A percentile compares a stretch with the other conserved stretches of the same genome.
These are phyloP conservation scores for Pythium dissotocum DNA, from an alignment of 352 stramenopile species.

Conservation along the genomic window DNA sequence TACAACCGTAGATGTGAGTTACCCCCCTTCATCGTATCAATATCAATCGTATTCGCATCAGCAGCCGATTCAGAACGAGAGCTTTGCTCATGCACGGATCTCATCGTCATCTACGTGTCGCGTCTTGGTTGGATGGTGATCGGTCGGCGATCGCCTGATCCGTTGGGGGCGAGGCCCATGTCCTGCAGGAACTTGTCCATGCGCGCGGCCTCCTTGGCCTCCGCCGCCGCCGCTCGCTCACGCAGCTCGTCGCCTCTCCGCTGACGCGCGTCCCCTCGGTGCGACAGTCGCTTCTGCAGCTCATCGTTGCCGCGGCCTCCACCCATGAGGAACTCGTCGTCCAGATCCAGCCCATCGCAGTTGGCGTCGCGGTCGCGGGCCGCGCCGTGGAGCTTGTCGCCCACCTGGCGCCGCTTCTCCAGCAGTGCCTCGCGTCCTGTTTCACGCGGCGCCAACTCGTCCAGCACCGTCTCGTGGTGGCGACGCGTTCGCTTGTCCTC, in stretches of 20 bases:
- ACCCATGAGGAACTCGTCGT: conserved; percentile 72
- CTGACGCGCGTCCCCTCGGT: conserved; percentile 38
- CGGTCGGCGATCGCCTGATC: conserved; percentile 28
- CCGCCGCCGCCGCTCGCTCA: conserved; percentile 37
- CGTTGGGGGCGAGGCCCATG: conserved; percentile 55
- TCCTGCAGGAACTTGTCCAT: conserved; percentile 81
- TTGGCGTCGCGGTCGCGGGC: conserved; percentile 60
- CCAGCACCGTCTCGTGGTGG: conserved; percentile 47
- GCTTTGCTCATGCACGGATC: not conserved
- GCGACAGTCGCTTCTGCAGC: conserved; percentile 43
- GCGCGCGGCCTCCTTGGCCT: conserved; percentile 67
- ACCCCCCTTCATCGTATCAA: not conserved
- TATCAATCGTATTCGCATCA: not conserved
- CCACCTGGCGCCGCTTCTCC: conserved; percentile 53
- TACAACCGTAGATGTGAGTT: not conserved
- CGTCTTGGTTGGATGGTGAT: conserved; percentile 60
- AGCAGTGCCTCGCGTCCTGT: conserved; percentile 66
- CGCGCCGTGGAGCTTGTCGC: conserved; percentile 51
- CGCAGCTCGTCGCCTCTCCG: conserved; percentile 42
- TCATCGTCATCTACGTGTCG: not conserved
- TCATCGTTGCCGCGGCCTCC: conserved; percentile 27
- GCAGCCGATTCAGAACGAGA: not conserved
- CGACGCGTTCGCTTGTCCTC: conserved; percentile 36
- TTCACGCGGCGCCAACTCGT: conserved; percentile 62
- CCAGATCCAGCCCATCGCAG: conserved; percentile 66